Conservation (phyloP, 306 rosid species). For the Quercus berberidifolia region DNA sequence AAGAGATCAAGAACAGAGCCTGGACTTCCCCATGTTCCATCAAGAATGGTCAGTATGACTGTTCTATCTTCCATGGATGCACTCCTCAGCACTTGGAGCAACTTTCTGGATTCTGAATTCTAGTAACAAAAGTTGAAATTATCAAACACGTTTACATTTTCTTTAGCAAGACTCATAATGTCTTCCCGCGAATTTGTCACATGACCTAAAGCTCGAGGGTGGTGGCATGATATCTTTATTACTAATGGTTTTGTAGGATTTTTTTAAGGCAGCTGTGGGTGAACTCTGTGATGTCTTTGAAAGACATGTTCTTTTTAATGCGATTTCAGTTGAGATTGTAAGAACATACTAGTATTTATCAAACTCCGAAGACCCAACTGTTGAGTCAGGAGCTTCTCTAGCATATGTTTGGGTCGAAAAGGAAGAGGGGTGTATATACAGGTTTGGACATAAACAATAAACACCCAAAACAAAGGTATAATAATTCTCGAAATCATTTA, state of each 20-base stretch:
- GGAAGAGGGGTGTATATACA: conserved; percentile 47
- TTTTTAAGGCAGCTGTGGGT: too few species aligned
- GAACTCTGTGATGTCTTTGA: conserved; percentile 21
- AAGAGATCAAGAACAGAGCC: conserved; percentile 55
- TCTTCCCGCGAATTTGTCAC: too few species aligned
- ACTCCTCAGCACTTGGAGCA: conserved; percentile 33
- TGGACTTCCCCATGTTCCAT: conserved; percentile 43
- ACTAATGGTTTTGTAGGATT: too few species aligned
- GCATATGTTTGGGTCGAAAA: conserved; percentile 1
- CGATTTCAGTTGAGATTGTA: conserved; percentile 40
- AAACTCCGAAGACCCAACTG: conserved; percentile 46
- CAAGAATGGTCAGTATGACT: conserved; percentile 46
- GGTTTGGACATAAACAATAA: conserved; percentile 70
- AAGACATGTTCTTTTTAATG: conserved; percentile 54
- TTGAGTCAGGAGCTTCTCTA: conserved; percentile 47
- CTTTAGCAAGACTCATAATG: too few species aligned
- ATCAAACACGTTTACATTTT: too few species aligned
- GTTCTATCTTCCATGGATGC: conserved; percentile 43
- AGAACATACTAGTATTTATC: conserved; percentile 45
- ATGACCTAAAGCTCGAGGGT: too few species aligned
- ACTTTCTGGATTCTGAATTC: conserved; percentile 8
- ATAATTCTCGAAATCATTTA: too few species aligned
- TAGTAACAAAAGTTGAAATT: conserved; percentile 5
- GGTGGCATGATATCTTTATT: too few species aligned
- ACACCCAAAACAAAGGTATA: too few species aligned